phyloP scores from a whole-genome alignment of 495 filamentous ascomycete genomes.

The Neurospora sublineolata region DNA sequence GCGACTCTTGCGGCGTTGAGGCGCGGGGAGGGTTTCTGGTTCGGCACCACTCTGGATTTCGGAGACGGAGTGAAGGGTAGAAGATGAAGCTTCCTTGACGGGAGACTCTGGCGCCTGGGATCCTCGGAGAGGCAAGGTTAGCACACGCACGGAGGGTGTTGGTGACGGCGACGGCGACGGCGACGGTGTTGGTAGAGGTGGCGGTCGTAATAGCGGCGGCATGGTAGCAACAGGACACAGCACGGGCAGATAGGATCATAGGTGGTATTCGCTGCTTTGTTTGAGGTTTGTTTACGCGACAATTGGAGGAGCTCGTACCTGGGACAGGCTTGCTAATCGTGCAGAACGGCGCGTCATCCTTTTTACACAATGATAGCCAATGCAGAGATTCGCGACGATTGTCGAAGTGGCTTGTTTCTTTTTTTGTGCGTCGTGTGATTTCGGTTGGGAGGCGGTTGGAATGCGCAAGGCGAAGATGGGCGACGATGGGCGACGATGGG shows the following conservation, averaged over 20 bases:
- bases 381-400: not conserved
- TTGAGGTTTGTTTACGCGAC: constrained; percentile 5
- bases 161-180: constrained; percentile 2
- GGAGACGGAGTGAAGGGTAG: constrained; percentile 31
- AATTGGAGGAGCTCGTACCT: constrained; percentile 21
- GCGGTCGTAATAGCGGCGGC: not conserved
- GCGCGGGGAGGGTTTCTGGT: constrained; percentile 7
- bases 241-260: not conserved
- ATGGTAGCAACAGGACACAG: not conserved
- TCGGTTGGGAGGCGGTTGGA: not conserved
- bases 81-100: constrained; percentile 1
- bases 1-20: constrained; percentile 13
- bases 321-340: constrained; percentile 33
- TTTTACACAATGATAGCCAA: not conserved
- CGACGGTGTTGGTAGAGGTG: not conserved
- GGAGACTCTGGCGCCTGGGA: constrained; percentile 11
- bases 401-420: not conserved
- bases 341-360: constrained; percentile 37
- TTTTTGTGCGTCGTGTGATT: not conserved
- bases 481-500: not conserved
- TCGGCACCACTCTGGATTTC: constrained; percentile 29
- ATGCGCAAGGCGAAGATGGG: not conserved
- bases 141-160: constrained; percentile 3
- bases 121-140: not conserved
- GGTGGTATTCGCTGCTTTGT: not conserved